Evolutionary conservation across 257 asterid species (phyloP).

Genomic region (Anisodus tanguticus): DNA sequence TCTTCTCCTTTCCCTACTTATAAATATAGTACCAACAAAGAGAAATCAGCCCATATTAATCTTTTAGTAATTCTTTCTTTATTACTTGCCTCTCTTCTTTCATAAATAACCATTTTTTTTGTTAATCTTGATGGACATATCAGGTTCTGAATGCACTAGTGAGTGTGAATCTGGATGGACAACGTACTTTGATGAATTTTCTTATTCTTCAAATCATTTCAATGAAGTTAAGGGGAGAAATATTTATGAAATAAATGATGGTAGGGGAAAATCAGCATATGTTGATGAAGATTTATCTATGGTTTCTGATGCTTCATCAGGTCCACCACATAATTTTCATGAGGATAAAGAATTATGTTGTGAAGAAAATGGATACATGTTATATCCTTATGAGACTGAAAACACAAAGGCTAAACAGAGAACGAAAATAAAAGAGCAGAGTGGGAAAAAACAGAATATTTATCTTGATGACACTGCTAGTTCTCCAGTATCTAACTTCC

Average conservation of each 20-base stretch:
- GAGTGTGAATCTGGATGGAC: slow-evolving; percentile 98
- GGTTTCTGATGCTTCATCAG: slow-evolving; percentile 96
- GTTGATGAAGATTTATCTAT: slow-evolving; percentile 61
- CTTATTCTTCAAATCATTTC: slow-evolving; percentile 49
- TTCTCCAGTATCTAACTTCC: slow-evolving; percentile 59
- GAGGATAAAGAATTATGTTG: slow-evolving; percentile 37
- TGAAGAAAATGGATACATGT: slow-evolving; percentile 14
- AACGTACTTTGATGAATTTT: slow-evolving; percentile 68
- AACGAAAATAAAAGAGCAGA: slow-evolving; percentile 39
- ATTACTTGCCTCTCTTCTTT: slow-evolving; percentile 30
- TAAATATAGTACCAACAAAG: slow-evolving; percentile 40
- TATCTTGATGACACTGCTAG: slow-evolving; percentile 94
- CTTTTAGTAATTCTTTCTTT: not conserved
- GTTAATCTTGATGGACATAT: slow-evolving; percentile 48
- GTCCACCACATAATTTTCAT: slow-evolving; percentile 61
- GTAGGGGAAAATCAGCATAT: slow-evolving; percentile 31
- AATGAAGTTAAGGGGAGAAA: slow-evolving; percentile 30
- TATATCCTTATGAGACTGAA: slow-evolving; percentile 25
- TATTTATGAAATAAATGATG: not conserved
- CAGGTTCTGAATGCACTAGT: slow-evolving; percentile 70
- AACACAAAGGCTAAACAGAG: slow-evolving; percentile 39
- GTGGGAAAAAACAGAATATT: slow-evolving; percentile 35
- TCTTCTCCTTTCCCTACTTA: slow-evolving; percentile 35
- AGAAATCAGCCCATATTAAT: not conserved
- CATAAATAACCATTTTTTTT: not conserved